Base-by-base conservation (phyloP, 108 stramenopile genomes). In the Skeletonema menzelii region DNA sequence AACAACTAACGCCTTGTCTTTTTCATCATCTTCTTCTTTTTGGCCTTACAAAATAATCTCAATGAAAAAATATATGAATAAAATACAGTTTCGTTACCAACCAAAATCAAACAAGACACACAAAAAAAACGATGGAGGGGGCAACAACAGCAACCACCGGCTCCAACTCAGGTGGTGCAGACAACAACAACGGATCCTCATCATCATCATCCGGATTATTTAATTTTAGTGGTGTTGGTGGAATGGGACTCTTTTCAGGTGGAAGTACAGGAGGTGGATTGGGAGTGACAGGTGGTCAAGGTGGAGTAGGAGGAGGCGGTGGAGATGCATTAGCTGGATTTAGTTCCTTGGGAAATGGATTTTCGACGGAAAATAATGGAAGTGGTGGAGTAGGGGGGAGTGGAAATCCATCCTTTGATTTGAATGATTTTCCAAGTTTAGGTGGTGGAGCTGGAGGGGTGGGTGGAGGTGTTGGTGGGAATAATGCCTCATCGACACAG, bases 351-450 rank as follows among this genome's bases (percentile, higher is more conserved):
- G 77, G 65, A 13, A 77, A 77, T 46, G 77, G 69, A 34, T 77
- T 77, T 64, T 66, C 46, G 65, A 37, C 17, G 53, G 2, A 38
- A 20, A 34, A 22, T 47, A 8, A 4, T 46, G 44, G n/a, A 17
- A 17, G 19, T 35, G 42, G 46, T 60, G 31, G 26, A 22, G 73
- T 58, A 22, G 31, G 59, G 46, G 81, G 62, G 22, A 77, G 61
- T 28, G 71, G 35, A 5, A 74, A 75, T 37, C 65, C 80, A 34
- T 68, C 88, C 27, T 91, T 94, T 67, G 93, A 94, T 72, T 82
- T 94, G 57, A 91, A 78, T 65, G 93, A 94, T 75, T 94, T 94
- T 88, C 93, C 93, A 40, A 90, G 83, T 73, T 69, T 94, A 58
- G 89, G 82, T n/a, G 91, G 88, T 47, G 75, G 73, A 6, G 76